Base-by-base conservation (phyloP, 2,329 filamentous ascomycete species). In the Fusarium phyllophilum region DNA sequence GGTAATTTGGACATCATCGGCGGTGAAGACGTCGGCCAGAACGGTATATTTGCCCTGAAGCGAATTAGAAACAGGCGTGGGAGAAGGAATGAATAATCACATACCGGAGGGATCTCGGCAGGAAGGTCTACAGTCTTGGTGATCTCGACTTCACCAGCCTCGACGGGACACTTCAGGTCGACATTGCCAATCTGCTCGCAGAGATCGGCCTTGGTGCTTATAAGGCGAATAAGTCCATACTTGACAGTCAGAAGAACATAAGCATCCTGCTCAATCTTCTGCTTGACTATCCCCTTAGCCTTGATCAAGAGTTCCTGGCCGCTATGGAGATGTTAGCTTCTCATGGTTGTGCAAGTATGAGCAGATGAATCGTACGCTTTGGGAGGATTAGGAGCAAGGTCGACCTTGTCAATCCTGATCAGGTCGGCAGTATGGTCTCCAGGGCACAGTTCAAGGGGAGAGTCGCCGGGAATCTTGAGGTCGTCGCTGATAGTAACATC, bases 121-220 rank as follows among this genome's bases (percentile, higher is more conserved):
- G 96, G 96, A 70, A 99, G 87, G 42, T 96, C 90, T 62, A 98
- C 94, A 26, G 91, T 87, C 88, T 98, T 98, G 75, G 85, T 90
- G 76, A 99, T 85, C 42, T 85, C 85, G 80, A 95, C 86, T 29
- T 90, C 85, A 68, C 95, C 96, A 84, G 94, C 90, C 84, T 97
- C 87, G 67, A 99, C 88, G 55, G 96, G 96, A 84, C 96, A 99
- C 78, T 94, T 85, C 65, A 98, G 86, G 78, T 98, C 94, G 49
- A 98, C 94, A 76, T 98, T 95, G 81, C 89, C 86, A 75, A 97
- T 90, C 82, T 97, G 92, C 69, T 98, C 93, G 86, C 96, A 99
- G 42, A 98, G 89, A 80, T 97, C 93, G 78, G 92, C 91, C 75
- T 88, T 89, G 75, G 93, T 93, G 82, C 89, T 94, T 83, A 99